Evolutionary conservation across 148 eudicot species (phyloP).

Genomic region (Nyssa sinensis): DNA sequence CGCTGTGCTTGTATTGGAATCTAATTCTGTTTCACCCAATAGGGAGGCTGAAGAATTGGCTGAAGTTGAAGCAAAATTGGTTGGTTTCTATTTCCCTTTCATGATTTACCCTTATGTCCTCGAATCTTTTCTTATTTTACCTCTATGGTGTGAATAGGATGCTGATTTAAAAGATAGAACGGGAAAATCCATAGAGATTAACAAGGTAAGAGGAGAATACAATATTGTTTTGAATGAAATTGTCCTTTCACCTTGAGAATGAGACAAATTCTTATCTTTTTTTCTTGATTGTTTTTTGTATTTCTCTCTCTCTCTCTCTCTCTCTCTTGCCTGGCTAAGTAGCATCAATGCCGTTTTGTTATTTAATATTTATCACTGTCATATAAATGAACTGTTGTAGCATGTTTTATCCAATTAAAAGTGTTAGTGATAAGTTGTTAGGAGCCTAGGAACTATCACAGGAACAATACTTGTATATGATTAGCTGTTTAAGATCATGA

Average conservation of each 20-base stretch:
- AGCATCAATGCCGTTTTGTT: no score
- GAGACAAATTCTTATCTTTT: no score
- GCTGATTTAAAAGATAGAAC: constrained; percentile 66
- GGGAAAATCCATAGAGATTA: constrained; percentile 41
- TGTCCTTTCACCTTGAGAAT: background rate
- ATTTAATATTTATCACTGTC: no score
- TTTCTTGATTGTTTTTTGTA: background rate
- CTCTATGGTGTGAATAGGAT: constrained; percentile 44
- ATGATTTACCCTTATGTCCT: background rate
- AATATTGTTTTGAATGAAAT: background rate
- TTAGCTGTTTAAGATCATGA: no score
- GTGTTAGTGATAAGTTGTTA: no score
- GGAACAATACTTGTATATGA: background rate
- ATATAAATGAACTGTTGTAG: no score
- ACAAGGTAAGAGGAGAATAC: constrained; percentile 45
- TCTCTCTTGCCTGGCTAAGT: no score
- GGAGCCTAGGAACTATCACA: background rate
- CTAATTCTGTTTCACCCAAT: constrained; percentile 18
- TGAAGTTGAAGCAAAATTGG: constrained; percentile 95
- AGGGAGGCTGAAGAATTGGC: constrained; percentile 84
- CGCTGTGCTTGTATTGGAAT: constrained; percentile 8
- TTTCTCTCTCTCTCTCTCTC: background rate
- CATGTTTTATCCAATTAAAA: no score
- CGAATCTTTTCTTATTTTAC: constrained; percentile 11
- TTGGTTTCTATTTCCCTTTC: constrained; percentile 34